Percentiles rank a stretch among this genome's conserved stretches.
Conservation (phyloP, 1,284 basidiomycete species). For the Volvariella volvacea region DNA sequence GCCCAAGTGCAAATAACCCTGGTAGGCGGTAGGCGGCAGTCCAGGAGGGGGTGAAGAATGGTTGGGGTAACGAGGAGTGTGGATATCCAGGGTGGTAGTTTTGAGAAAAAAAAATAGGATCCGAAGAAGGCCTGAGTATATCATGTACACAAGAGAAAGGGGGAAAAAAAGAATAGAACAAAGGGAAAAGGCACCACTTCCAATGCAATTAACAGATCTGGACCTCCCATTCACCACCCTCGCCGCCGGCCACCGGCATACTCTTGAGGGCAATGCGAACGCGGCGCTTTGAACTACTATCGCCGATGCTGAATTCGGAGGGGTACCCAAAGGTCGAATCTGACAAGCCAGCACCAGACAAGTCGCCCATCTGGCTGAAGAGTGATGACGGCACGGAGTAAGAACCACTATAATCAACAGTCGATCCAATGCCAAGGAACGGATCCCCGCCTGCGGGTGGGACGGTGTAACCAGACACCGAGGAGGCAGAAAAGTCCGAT, state of each 20-base stretch:
- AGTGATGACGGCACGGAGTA: slow-evolving; percentile 23
- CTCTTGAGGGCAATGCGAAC: slow-evolving; percentile 61
- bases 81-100: no score
- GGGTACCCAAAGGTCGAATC: slow-evolving; percentile 31
- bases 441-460: slow-evolving; percentile 32
- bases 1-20: no score
- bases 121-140: no score
- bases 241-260: slow-evolving; percentile 49
- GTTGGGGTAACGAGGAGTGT: no score
- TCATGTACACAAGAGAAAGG: no score
- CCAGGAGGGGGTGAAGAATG: no score
- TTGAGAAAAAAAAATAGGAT: no score
- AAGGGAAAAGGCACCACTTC: no score
- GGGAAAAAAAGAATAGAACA: no score
- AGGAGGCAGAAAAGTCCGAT: slow-evolving; percentile 14
- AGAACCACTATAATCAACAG: slow-evolving; percentile 29
- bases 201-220: slow-evolving; percentile 63
- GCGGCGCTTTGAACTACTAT: slow-evolving; percentile 33
- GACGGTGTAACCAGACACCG: slow-evolving; percentile 13
- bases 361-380: slow-evolving; percentile 23
- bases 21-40: no score
- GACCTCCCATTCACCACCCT: slow-evolving; percentile 70
- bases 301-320: slow-evolving; percentile 31
- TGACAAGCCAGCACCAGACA: slow-evolving; percentile 10
- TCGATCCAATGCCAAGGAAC: slow-evolving; percentile 46